A percentile compares a stretch with the other conserved stretches of the same genome.
phyloP scores from a whole-genome alignment of 495 filamentous ascomycete genomes.

The Aspergillus indologenus region DNA sequence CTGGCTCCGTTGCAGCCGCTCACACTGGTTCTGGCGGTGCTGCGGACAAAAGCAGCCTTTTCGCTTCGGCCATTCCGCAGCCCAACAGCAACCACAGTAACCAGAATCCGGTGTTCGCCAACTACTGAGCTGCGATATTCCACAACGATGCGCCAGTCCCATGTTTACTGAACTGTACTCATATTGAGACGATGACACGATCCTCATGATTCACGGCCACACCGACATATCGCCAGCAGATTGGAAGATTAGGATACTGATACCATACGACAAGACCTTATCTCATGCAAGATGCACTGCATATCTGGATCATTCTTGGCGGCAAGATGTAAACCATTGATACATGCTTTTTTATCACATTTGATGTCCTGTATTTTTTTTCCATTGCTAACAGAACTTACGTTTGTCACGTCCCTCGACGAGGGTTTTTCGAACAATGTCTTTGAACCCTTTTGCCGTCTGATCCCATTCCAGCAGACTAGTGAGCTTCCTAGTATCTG shows the following conservation, averaged over 20 bases:
- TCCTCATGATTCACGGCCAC: constrained; percentile 45
- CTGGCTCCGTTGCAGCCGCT: constrained; percentile 29
- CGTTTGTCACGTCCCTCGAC: constrained; percentile 14
- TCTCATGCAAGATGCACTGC: constrained; percentile 26
- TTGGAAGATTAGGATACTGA: constrained; percentile 27
- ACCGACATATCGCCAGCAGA: constrained; percentile 33
- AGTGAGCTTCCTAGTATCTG: background rate
- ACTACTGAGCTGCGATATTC: constrained; percentile 27
- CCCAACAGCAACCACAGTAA: constrained; percentile 26
- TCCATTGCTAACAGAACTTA: constrained; percentile 14
- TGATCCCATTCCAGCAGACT: constrained; percentile 5
- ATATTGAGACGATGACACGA: constrained; percentile 47
- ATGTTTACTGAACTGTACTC: constrained; percentile 39
- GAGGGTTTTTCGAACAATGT: constrained; percentile 11
- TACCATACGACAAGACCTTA: constrained; percentile 30
- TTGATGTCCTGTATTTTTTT: constrained; percentile 26
- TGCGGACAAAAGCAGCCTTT: constrained; percentile 29
- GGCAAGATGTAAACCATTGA: constrained; percentile 18
- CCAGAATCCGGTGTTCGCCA: constrained; percentile 32
- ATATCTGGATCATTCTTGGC: constrained; percentile 24
- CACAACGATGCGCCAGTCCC: constrained; percentile 13
- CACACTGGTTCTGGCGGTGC: constrained; percentile 32
- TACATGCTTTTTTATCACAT: constrained; percentile 14
- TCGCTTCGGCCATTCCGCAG: constrained; percentile 25
- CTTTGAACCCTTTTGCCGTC: constrained; percentile 15